Evolutionary conservation across 495 filamentous ascomycete genomes (phyloP), one percentile per base, ranked within the genome.

Genomic region (Hypoxylon cercidicola): DNA sequence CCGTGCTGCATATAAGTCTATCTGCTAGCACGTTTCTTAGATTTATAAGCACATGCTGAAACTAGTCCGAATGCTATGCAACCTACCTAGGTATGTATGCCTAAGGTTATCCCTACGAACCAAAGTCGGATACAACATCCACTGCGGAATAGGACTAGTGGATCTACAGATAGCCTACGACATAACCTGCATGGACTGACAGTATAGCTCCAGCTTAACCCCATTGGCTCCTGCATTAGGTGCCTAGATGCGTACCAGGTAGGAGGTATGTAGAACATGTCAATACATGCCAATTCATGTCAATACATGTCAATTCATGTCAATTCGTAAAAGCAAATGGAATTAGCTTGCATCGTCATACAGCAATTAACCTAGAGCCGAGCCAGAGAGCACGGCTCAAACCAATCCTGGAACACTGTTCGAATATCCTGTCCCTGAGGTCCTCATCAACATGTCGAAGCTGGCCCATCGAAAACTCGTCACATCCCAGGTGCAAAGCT

Each of bases 321-420:
- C 25, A 28, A 28, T 63, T 68, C 65, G 50, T 68, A 51, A 60
- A 63, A 53, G 43, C 55, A 68, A 63, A 21, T 35, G 45, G 50
- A 12, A 59, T 49, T 60, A 47, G 48, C 43, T 57, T 68, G 64
- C 48, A 46, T 60, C 43, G 60, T 68, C 65, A 63, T 68, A 68
- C 65, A 68, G 34, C 60, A 60, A 63, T 55, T 68, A 63, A 63
- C 65, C 65, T 46, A 9, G 60, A 60, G 60, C 55, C 59, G 60
- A 51, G 43, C 44, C n/a, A 51, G 43, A 68, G 40, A 68, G 48
- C 43, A 46, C 23, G 58, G 65, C 44, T 55, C 65, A 55, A 60
- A n/a, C 60, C 54, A 63, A 55, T 30, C 28, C 21, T 54, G 39
- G 25, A 49, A 50, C 21, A 60, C 63, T 18, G 30, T 23, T 48